Base-by-base conservation (phyloP, 2,329 filamentous ascomycete species). In the Hortaea werneckii region DNA sequence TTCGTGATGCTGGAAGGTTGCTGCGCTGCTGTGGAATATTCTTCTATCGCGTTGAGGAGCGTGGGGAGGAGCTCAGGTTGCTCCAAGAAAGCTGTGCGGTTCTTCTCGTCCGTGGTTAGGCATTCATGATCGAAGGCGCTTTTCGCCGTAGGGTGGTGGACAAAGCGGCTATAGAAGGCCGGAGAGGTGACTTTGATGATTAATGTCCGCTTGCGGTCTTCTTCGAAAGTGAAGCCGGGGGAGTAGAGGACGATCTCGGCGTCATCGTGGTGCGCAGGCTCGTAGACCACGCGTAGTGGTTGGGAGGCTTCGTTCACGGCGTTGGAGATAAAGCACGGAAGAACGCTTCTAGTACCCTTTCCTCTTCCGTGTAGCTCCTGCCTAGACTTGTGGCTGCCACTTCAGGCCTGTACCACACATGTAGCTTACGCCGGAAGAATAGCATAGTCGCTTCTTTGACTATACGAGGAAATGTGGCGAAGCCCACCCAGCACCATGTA, bases 371-470 rank as follows among this genome's bases (percentile, higher is more conserved):
- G 2, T 79, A 77, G 9, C 64, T 58, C 5, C 80, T 71, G 1
- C 73, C 70, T 6, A 82, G 69, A 49, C 73, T 82, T 2, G 71
- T 67, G 27, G 69, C 69, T 5, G 76, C 65, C 1, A 82, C 79
- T 57, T 85, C 80, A 0, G 80, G 82, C 12, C 77, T 69, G 53
- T 75, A 79, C 74, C 80, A 84, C 37, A 85, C 77, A 48, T 79
- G 74, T 28, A 86, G 68, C 32, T 71, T 72, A 30, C 69, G 69
- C 27, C 62, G 60, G 59, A 80, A 78, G 59, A 77, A 80, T 5
- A 86, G 67, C 10, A 62, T 65, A 2, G 59, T 67, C 1, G 80
- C 82, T 62, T 87, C 74, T 45, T 72, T 74, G 13, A 80, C 59
- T 40, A 85, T 85, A 27, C 82, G 72, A 1, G 81, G 80, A 51